Conservation (phyloP, 192 early-diverging fungal genomes). For the Globomyces pollinis-pini region DNA sequence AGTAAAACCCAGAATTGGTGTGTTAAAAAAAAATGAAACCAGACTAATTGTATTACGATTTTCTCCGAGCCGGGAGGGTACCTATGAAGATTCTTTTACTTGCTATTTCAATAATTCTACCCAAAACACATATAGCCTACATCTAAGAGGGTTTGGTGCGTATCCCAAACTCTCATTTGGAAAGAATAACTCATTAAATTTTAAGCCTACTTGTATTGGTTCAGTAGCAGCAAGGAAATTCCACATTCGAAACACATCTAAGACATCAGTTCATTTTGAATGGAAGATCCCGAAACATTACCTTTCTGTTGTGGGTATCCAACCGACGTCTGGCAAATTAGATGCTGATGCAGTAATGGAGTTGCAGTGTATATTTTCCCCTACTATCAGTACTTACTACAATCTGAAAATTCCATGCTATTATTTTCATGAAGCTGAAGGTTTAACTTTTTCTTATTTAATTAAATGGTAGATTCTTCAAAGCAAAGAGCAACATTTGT, state of each 20-base stretch:
- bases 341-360: conserved; percentile 24
- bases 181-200: conserved; percentile 34
- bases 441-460: conserved; percentile 16
- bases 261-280: conserved; percentile 40
- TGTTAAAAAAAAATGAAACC: conserved; percentile 41
- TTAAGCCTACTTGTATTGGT: conserved; percentile 43
- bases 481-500: conserved; percentile 26
- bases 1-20: conserved; percentile 37
- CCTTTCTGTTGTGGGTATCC: conserved; percentile 30
- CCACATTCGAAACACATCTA: conserved; percentile 31
- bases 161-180: conserved; percentile 38
- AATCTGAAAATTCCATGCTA: conserved; percentile 41
- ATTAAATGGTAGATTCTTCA: no score
- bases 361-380: conserved; percentile 36
- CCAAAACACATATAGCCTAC: conserved; percentile 30
- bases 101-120: conserved; percentile 40
- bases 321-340: conserved; percentile 27
- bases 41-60: conserved; percentile 46
- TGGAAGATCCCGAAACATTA: conserved; percentile 47
- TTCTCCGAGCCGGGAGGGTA: conserved; percentile 35
- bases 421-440: conserved; percentile 29
- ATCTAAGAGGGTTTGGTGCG: conserved; percentile 36
- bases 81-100: conserved; percentile 40
- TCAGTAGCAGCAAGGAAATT: conserved; percentile 27
- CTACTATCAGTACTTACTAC: conserved; percentile 32